Evolutionary conservation across 768 basidiomycete genomes (phyloP).

Genomic region (Sistotremastrum niveocremeum): DNA sequence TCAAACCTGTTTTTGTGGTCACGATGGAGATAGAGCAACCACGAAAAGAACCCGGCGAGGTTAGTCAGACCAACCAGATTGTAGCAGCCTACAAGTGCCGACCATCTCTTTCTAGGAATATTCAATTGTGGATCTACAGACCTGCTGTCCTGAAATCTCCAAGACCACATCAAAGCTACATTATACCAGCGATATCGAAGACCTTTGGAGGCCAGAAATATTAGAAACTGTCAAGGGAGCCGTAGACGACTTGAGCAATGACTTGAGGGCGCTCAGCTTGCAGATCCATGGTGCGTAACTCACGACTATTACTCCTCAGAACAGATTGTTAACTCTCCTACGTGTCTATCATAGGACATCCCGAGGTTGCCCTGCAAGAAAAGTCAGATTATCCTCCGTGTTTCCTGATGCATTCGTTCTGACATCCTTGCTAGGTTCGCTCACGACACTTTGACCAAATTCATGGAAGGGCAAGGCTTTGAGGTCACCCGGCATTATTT

Average conservation of each 20-base stretch:
- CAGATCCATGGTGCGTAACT: constrained; percentile 11
- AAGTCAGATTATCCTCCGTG: constrained; percentile 1
- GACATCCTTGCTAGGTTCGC: constrained; percentile 8
- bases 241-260: constrained; percentile 7
- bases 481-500: constrained; percentile 12
- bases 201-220: constrained; percentile 4
- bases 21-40: no score
- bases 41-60: no score
- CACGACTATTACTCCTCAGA: neutral
- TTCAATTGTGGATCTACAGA: no score
- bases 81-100: no score
- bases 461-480: constrained; percentile 13
- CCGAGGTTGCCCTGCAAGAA: constrained; percentile 9
- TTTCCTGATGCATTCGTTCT: neutral
- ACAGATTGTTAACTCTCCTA: neutral
- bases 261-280: constrained; percentile 11
- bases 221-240: constrained; percentile 8
- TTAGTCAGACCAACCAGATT: no score
- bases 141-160: no score
- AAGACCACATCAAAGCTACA: neutral
- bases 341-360: constrained; percentile 6
- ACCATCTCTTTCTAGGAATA: no score
- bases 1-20: no score
- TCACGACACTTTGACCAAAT: constrained; percentile 13
- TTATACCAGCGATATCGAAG: neutral